Evolutionary conservation across 108 stramenopile genomes (phyloP).

Genomic region (Ochromonas danica): DNA sequence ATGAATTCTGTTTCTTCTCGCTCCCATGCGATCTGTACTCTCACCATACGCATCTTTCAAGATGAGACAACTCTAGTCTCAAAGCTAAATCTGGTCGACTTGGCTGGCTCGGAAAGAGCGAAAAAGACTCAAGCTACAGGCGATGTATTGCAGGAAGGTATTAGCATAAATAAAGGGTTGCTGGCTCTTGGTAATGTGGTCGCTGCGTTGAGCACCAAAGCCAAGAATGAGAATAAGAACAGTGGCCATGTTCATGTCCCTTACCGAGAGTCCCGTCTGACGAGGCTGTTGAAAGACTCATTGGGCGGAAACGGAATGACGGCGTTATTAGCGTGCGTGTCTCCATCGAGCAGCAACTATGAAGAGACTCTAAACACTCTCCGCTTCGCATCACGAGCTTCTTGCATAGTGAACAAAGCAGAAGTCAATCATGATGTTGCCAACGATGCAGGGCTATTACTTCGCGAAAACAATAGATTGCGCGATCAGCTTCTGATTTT

Average conservation of each 20-base stretch:
- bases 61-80: neutral
- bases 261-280: conserved; percentile 86
- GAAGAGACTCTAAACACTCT: conserved; percentile 86
- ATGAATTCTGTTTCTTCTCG: conserved; percentile 47
- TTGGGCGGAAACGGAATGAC: conserved; percentile 94
- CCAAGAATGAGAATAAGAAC: neutral
- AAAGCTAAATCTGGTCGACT: conserved; percentile 47
- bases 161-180: conserved; percentile 42
- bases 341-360: conserved; percentile 71
- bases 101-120: conserved; percentile 50
- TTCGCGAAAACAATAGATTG: neutral
- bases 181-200: conserved; percentile 52
- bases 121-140: conserved; percentile 43
- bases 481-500: neutral
- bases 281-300: conserved; percentile 87
- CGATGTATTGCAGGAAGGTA: conserved; percentile 45
- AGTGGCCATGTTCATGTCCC: conserved; percentile 61
- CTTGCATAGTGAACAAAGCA: conserved; percentile 83
- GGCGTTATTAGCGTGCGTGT: conserved; percentile 54
- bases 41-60: conserved; percentile 7
- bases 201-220: neutral
- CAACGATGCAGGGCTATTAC: neutral
- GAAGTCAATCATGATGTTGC: conserved; percentile 68
- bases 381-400: conserved; percentile 87
- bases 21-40: conserved; percentile 49